phyloP scores from a whole-genome alignment of 225 moss, liverwort and hornwort species.

The Pseudisothecium myosuroides region DNA sequence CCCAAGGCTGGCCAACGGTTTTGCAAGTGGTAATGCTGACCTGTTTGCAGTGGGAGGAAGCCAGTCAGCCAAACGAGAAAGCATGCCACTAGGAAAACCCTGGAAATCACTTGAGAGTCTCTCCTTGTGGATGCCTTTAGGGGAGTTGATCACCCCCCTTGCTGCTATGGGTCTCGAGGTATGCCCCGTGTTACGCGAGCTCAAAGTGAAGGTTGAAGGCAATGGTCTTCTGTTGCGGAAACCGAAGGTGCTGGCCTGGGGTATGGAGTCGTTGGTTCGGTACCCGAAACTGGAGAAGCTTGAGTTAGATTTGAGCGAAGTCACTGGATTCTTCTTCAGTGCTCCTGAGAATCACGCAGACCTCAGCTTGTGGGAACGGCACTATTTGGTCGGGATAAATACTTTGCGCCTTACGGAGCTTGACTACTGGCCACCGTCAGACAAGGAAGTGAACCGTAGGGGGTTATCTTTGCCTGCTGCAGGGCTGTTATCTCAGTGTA shows the following conservation, averaged over 20 bases:
- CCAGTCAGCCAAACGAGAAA: neutral
- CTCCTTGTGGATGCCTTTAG: conserved; percentile 63
- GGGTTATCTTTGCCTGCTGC: conserved; percentile 64
- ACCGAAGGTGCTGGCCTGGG: conserved; percentile 43
- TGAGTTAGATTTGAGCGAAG: conserved; percentile 69
- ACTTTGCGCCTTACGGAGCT: conserved; percentile 45
- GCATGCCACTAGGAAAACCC: conserved; percentile 12
- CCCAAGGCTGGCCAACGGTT: neutral
- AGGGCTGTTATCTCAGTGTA: conserved; percentile 62
- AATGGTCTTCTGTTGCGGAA: conserved; percentile 36
- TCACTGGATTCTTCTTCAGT: conserved; percentile 67
- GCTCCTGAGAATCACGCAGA: conserved; percentile 57
- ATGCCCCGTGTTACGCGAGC: conserved; percentile 55
- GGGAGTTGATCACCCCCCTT: conserved; percentile 47
- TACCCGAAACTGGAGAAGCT: conserved; percentile 55
- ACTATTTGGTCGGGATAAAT: conserved; percentile 51
- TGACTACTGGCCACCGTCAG: conserved; percentile 79
- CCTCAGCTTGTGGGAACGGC: conserved; percentile 72
- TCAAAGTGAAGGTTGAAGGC: conserved; percentile 72
- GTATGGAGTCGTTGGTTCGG: conserved; percentile 41
- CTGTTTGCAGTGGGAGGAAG: neutral
- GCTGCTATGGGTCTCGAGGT: conserved; percentile 62
- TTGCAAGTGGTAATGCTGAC: neutral
- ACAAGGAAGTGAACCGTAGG: conserved; percentile 63
- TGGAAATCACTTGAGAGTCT: conserved; percentile 60